Evolutionary conservation across 2,329 filamentous ascomycete species (phyloP), one percentile per base, ranked within the genome.

Genomic region (Dothistroma septosporum): DNA sequence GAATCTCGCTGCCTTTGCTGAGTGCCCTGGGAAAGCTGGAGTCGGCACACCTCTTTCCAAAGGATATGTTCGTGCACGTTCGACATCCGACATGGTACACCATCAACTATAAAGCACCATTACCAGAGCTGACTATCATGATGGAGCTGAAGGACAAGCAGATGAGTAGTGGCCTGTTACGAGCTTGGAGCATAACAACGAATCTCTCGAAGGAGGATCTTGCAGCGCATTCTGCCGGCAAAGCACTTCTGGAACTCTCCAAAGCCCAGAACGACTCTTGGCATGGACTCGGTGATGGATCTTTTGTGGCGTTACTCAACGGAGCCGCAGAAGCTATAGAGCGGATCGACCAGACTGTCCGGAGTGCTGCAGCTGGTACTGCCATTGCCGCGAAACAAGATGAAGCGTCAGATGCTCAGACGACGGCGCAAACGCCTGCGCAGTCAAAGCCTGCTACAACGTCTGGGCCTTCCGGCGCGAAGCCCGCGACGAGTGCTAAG

Each of bases 1-100:
- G 54, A 31, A 52, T 82, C 79, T 74, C 89, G 7, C 79, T 91
- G 4, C 85, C 87, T 0, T 75, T 91, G n/a, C 76, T 91, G 19
- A 79, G 79, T 53, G 83, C 81, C 1, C 75, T 92, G 1, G 81
- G 85, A 62, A 76, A 77, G 37, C 80, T 92, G 22, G 85, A 90
- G 65, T 75, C 46, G 8, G 48, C 53, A 9, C 62, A 72, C 44
- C 44, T 60, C 4, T 47, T 58, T 8, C 35, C 44, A 7, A 54
- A 49, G 16, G 57, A 50, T 1, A 44, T 64, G 11, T 53, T 68
- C 5, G 62, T 79, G 5, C 74, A 76, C 46, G 57, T 71, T 6
- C 75, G 75, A 47, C 64, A 68, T 14, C 60, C 75, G 7, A 69
- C 73, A 33, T 72, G 70, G 53, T 79, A 76, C 65, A 72, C 72